Evolutionary conservation across 2,329 filamentous ascomycete species (phyloP).

Genomic region (Monosporascus sp.): DNA sequence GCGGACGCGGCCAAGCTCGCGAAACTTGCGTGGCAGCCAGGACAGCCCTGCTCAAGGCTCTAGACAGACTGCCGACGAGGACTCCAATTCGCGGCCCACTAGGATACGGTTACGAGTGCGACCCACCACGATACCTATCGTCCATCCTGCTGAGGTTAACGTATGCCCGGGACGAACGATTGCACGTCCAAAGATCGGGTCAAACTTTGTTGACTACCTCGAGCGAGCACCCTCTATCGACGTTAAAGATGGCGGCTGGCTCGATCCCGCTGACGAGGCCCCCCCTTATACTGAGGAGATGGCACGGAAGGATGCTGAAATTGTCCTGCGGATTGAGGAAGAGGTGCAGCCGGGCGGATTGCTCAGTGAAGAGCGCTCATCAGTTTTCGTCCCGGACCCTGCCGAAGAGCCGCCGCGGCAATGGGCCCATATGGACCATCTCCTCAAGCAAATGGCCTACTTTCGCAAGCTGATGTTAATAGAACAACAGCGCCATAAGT

Average conservation of each 20-base stretch:
- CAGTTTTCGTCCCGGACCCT: conserved; percentile 67
- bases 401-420: conserved; percentile 69
- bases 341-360: conserved; percentile 72
- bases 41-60: conserved; percentile 19
- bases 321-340: conserved; percentile 64
- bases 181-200: conserved; percentile 44
- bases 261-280: conserved; percentile 51
- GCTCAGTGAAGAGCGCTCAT: conserved; percentile 65
- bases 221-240: conserved; percentile 43
- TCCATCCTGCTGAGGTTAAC: conserved; percentile 54
- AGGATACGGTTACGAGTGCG: conserved; percentile 46
- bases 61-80: conserved; percentile 13
- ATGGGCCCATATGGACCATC: conserved; percentile 83
- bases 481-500: conserved; percentile 73
- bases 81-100: conserved; percentile 19
- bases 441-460: conserved; percentile 71
- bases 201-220: conserved; percentile 55
- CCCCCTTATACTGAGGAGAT: conserved; percentile 55
- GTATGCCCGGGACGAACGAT: conserved; percentile 31
- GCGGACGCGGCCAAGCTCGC: conserved; percentile 39
- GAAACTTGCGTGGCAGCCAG: conserved; percentile 27
- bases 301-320: conserved; percentile 61
- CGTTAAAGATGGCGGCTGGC: conserved; percentile 52
- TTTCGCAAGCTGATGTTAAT: conserved; percentile 75
- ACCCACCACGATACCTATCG: conserved; percentile 47